Evolutionary conservation across 495 filamentous ascomycete genomes (phyloP), one percentile per base, ranked within the genome.

Genomic region (Astrothelium macrocarpum): DNA sequence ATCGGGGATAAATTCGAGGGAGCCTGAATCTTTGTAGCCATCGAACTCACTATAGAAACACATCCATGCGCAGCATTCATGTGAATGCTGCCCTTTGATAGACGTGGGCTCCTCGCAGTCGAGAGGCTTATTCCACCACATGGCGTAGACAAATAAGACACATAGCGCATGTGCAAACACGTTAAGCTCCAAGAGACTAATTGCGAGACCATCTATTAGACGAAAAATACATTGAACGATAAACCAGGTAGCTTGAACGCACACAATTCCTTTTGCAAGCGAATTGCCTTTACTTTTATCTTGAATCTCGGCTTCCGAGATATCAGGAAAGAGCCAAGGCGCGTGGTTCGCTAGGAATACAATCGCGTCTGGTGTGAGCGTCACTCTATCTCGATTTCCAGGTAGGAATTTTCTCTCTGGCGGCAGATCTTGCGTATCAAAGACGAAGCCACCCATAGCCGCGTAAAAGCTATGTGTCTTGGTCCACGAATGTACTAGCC

Each of bases 91-190:
- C 10, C 49, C 49, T 23, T 23, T 23, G 20, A 29, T 46, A 0
- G 63, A 1, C 0, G 65, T 62, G 1, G 67, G 67, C 2, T 43
- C 18, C 2, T 61, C 62, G 0, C 65, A 63, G 42, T 71, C 66
- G 60, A 74, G 70, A 2, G 76, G 77, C 59, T 79, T 78, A 32
- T 72, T 28, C 39, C 68, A 67, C 77, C 76, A 79, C 10, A 75
- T 46, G 0, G 63, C 7, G 65, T 79, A 79, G 69, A 76, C 75
- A 0, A 60, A 65, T 42, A 74, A 63, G 3, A 74, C 74, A 31
- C 73, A 78, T 1, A 73, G 18, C 1, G 75, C 68, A 62, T 73
- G 74, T n/a, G 71, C 60, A 9, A 77, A 46, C 9, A 75, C 75
- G 43, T 73, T 69, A 1, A 77, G 53, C 49, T 79, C 77, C 2